Conservation (phyloP, 176 grass and related monocot genomes). For the Musa beccarii region DNA sequence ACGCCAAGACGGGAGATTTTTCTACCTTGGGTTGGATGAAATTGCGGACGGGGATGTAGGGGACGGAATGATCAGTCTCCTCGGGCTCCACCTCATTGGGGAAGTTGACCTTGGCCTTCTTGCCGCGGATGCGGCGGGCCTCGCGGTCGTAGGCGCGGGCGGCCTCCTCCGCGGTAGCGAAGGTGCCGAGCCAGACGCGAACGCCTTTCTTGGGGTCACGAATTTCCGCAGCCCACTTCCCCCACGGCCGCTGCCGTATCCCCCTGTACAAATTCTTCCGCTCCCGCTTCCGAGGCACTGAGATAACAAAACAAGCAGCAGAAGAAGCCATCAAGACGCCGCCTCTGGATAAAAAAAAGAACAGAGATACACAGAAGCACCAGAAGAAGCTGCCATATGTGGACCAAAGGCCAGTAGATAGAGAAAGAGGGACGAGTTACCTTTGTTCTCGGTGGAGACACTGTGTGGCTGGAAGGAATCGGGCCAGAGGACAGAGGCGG, state of each 20-base stretch:
- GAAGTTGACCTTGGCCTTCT: constrained; percentile 91
- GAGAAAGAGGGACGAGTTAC: neutral
- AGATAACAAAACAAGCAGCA: neutral
- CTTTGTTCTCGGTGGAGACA: constrained; percentile 21
- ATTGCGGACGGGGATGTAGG: neutral
- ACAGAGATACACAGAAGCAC: too few relatives aligned
- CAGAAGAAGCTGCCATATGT: too few relatives aligned
- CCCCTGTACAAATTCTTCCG: constrained; percentile 81
- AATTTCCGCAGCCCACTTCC: constrained; percentile 50
- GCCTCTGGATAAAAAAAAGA: neutral
- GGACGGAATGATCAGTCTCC: too few relatives aligned
- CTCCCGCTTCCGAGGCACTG: constrained; percentile 37
- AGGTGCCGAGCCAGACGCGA: constrained; percentile 93
- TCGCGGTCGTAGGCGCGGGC: constrained; percentile 77
- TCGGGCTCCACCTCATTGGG: constrained; percentile 28
- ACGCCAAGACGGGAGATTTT: neutral
- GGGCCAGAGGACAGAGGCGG: constrained; percentile 54
- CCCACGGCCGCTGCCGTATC: constrained; percentile 57
- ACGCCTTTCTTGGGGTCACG: constrained; percentile 68
- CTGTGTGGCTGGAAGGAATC: neutral
- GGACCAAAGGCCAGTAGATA: neutral
- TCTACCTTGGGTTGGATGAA: neutral
- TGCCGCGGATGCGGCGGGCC: constrained; percentile 65
- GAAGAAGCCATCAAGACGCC: neutral
- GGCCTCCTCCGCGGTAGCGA: constrained; percentile 58